Evolutionary conservation across 495 filamentous ascomycete genomes (phyloP), one percentile per base, ranked within the genome.

Genomic region (Xylaria cubensis): DNA sequence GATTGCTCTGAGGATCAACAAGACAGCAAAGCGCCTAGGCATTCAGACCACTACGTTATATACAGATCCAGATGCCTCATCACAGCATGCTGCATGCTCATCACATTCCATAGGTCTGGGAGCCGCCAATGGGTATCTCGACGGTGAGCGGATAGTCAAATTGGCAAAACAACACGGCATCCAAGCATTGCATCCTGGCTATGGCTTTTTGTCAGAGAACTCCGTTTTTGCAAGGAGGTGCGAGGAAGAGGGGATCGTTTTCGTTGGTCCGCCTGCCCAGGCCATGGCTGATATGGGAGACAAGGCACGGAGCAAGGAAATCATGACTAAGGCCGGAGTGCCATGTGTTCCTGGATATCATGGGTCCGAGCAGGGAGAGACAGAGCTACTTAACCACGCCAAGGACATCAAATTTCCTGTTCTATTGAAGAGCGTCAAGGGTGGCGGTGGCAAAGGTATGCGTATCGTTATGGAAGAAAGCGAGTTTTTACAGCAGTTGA

Each of bases 381-480:
- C 85, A 41, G 88, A 91, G 77, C 86, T 99, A 55, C 85, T 92
- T 71, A 82, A 82, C 12, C 87, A 95, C 78, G 96, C 96, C 21
- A 87, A 89, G 71, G 90, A 92, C 76, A 94, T 98, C 78, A 89
- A 89, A 69, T 99, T 94, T 73, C 96, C 96, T 0, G 97, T 99
- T 19, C 87, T 99, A 19, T 88, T 99, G 53, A 99, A 99, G 84
- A 97, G 97, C 48, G 94, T 98, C 69, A 97, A 95, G 79, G 96
- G 96, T 2, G 96, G 96, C 46, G 96, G 96, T 68, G 96, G 96
- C 17, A 99, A 99, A 80, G 96, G 96, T n/a, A 99, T 99, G 96
- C 87, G 96, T n/a, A 98, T 98, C 75, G 94, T 92, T 8, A 79
- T 85, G 66, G 89, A 84, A 1, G 89, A 92, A 41, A 86, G 86